These are phyloP conservation scores for Phytopythium ostracodes DNA, from an alignment of 352 stramenopile genomes.

Conservation along the genomic window DNA sequence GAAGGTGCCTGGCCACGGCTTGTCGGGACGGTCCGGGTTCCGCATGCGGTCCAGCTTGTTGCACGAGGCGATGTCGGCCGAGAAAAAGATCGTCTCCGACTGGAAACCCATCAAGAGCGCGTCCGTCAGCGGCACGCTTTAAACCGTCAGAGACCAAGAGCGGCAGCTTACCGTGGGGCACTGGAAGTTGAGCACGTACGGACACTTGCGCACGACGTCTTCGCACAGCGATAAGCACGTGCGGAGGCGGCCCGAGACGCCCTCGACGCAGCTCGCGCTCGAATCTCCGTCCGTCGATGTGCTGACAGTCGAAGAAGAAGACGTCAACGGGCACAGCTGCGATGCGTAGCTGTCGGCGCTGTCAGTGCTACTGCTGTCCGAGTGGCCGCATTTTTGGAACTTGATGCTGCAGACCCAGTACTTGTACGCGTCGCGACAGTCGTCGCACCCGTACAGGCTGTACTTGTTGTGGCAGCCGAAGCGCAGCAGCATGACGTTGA, in stretches of 20 bases:
- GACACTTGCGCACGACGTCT: constrained; percentile 82
- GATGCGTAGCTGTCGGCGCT: constrained; percentile 14
- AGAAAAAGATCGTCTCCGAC: constrained; percentile 76
- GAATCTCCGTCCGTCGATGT: constrained; percentile 5
- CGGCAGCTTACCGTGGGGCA: constrained; percentile 49
- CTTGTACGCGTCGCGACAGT: constrained; percentile 86
- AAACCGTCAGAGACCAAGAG: not conserved
- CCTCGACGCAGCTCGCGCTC: constrained; percentile 32
- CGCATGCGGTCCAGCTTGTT: constrained; percentile 70
- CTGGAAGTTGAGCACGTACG: constrained; percentile 83
- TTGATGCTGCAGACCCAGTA: constrained; percentile 87
- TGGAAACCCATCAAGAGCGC: constrained; percentile 11
- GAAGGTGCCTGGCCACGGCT: constrained; percentile 75
- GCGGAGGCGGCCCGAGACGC: constrained; percentile 35
- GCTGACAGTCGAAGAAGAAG: constrained; percentile 3
- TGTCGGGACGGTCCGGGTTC: constrained; percentile 62
- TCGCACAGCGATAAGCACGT: constrained; percentile 82
- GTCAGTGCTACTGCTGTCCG: constrained; percentile 8
- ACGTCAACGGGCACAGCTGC: constrained; percentile 30
- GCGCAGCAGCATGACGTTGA: constrained; percentile 74
- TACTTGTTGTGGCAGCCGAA: constrained; percentile 82
- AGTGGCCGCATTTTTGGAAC: constrained; percentile 64
- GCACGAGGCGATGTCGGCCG: constrained; percentile 55
- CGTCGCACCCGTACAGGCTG: constrained; percentile 75
- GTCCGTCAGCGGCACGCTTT: not conserved